These are phyloP conservation scores for Stagonosporopsis cucurbitacearum DNA, from an alignment of 2,329 filamentous ascomycete species.

Conservation along the genomic window DNA sequence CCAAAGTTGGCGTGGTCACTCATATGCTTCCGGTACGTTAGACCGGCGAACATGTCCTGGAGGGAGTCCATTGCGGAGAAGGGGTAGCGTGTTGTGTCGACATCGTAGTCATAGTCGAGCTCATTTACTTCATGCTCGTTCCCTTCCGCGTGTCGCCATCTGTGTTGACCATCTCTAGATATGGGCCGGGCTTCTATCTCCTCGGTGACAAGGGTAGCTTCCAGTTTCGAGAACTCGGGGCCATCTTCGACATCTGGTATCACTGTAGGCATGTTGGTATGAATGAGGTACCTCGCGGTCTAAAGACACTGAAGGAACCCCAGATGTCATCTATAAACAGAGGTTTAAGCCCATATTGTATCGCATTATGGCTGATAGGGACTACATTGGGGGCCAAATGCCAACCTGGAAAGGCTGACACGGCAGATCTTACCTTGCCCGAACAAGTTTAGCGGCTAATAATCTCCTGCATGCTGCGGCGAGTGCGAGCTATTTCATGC, in stretches of 20 bases:
- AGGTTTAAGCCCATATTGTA: neutral
- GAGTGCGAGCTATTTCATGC: neutral
- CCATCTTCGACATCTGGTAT: neutral
- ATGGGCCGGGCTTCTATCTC: slow-evolving; percentile 1
- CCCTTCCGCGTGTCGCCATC: neutral
- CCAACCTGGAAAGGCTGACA: neutral
- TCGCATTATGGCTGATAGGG: neutral
- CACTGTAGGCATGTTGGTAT: neutral
- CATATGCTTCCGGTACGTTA: neutral
- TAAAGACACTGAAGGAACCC: too few relatives aligned
- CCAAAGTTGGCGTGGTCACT: neutral
- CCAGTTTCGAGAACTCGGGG: slow-evolving; percentile 3
- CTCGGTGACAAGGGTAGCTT: neutral
- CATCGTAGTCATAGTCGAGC: neutral
- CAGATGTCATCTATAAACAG: neutral
- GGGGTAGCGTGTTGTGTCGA: neutral
- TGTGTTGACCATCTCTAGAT: neutral
- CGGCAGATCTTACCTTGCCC: neutral
- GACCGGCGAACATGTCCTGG: neutral
- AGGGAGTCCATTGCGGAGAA: neutral
- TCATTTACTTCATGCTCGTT: slow-evolving; percentile 1
- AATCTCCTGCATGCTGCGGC: neutral
- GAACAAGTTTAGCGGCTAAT: neutral
- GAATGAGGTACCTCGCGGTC: neutral
- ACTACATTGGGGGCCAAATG: neutral